Percentiles rank a stretch among this genome's conserved stretches.
Evolutionary conservation across 208 protist species (phyloP).

Genomic region (Acanthamoeba quina): DNA sequence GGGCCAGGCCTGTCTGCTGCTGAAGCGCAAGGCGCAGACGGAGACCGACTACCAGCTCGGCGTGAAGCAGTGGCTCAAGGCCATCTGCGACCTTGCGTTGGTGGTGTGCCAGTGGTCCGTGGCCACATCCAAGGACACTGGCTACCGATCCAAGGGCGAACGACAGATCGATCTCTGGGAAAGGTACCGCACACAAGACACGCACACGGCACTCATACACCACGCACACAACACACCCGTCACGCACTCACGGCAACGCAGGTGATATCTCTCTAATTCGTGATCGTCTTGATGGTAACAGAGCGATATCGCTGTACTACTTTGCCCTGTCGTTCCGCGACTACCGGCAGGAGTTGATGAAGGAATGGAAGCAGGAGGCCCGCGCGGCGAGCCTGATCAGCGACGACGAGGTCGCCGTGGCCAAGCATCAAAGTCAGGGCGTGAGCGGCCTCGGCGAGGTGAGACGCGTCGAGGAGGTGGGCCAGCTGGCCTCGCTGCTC

Average conservation of each 20-base stretch:
- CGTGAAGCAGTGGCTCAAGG: conserved; percentile 26
- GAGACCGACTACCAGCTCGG: conserved; percentile 5
- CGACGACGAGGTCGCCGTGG: not conserved
- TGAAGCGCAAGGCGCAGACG: conserved; percentile 33
- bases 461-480: not conserved
- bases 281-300: not conserved
- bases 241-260: too few species aligned
- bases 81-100: not conserved
- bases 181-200: not conserved
- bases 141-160: conserved; percentile 15
- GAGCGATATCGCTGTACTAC: conserved; percentile 30
- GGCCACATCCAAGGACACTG: not conserved
- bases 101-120: conserved; percentile 42
- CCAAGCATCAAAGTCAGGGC: not conserved
- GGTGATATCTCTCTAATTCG: not conserved
- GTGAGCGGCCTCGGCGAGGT: not conserved
- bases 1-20: conserved; percentile 25
- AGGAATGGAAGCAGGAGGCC: conserved; percentile 11
- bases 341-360: not conserved
- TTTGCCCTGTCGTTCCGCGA: conserved; percentile 36
- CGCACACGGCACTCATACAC: not conserved
- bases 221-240: too few species aligned
- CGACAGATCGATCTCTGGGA: conserved; percentile 27
- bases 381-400: not conserved
- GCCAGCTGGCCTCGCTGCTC: conserved; percentile 8